Percentiles rank a stretch among this genome's conserved stretches.
These are phyloP conservation scores for Boletus subcaerulescens DNA, from an alignment of 768 basidiomycete species.

Conservation along the genomic window DNA sequence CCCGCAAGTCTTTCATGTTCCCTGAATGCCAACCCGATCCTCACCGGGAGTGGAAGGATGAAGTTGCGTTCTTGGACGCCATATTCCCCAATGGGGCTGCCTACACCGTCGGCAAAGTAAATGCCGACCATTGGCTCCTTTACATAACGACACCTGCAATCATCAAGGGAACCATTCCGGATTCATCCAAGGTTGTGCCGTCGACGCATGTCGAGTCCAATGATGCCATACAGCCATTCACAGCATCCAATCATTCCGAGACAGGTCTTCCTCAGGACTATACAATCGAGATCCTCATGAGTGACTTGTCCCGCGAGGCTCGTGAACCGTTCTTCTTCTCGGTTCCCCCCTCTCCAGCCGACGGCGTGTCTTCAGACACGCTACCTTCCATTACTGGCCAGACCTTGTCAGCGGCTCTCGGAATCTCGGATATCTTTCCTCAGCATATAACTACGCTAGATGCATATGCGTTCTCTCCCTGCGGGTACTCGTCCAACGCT, in stretches of 20 bases:
- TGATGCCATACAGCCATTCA: slow-evolving; percentile 6
- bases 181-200: slow-evolving; percentile 16
- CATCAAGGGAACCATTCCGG: slow-evolving; percentile 21
- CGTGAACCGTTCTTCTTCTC: slow-evolving; percentile 72
- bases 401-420: slow-evolving; percentile 63
- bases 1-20: slow-evolving; percentile 98
- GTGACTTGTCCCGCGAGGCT: slow-evolving; percentile 73
- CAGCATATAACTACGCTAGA: slow-evolving; percentile 77
- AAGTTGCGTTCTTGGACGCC: slow-evolving; percentile 87
- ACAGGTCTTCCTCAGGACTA: slow-evolving; percentile 57
- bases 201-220: slow-evolving; percentile 14
- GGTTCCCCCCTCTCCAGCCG: slow-evolving; percentile 42
- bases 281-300: slow-evolving; percentile 99
- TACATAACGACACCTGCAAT: slow-evolving; percentile 75
- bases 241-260: slow-evolving; percentile 12
- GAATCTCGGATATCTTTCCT: slow-evolving; percentile 83
- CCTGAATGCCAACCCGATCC: slow-evolving; percentile 93
- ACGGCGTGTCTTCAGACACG: slow-evolving; percentile 45
- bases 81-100: slow-evolving; percentile 88
- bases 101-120: slow-evolving; percentile 96
- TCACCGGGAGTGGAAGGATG: slow-evolving; percentile 90
- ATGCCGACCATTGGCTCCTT: slow-evolving; percentile 97
- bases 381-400: slow-evolving; percentile 27
- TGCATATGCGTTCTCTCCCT: slow-evolving; percentile 91
- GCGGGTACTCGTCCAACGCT: slow-evolving; percentile 95